Evolutionary conservation across 2,329 filamentous ascomycete genomes (phyloP).

Genomic region (Reticulascus tulasneorum): DNA sequence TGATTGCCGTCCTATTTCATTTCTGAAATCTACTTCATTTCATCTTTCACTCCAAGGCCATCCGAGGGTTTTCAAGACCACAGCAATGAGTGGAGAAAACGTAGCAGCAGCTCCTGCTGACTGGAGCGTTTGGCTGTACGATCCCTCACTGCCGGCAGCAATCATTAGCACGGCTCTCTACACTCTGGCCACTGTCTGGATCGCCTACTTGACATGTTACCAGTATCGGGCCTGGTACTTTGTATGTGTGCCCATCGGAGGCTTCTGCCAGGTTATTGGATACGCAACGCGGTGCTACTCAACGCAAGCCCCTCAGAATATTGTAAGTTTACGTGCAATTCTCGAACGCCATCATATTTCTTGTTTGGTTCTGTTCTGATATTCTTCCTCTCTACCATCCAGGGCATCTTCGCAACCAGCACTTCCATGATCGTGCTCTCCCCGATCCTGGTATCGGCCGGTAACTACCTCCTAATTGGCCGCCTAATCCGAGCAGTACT

Average conservation of each 20-base stretch:
- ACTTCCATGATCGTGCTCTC: constrained; percentile 42
- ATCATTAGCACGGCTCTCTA: constrained; percentile 38
- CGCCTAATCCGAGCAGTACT: constrained; percentile 37
- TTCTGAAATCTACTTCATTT: no score
- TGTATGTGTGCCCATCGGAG: constrained; percentile 36
- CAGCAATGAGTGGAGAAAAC: no score
- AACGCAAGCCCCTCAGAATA: constrained; percentile 26
- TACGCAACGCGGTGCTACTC: constrained; percentile 36
- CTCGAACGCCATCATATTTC: no score
- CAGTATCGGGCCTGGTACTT: constrained; percentile 40
- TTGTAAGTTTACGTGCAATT: constrained; percentile 23
- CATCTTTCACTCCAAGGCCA: no score
- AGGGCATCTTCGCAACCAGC: constrained; percentile 34
- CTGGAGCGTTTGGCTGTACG: constrained; percentile 45
- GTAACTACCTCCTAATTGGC: constrained; percentile 48
- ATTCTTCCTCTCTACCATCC: no score
- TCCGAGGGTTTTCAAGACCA: no score
- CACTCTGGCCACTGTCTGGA: constrained; percentile 29
- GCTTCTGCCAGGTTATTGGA: constrained; percentile 35
- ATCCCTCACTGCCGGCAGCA: constrained; percentile 37
- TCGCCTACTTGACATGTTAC: constrained; percentile 35
- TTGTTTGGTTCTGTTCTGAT: no score
- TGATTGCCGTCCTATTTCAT: no score
- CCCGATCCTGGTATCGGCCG: constrained; percentile 45
- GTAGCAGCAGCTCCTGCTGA: no score